Base-by-base conservation (phyloP, 2,329 filamentous ascomycete genomes). In the Stagonosporopsis tanaceti region DNA sequence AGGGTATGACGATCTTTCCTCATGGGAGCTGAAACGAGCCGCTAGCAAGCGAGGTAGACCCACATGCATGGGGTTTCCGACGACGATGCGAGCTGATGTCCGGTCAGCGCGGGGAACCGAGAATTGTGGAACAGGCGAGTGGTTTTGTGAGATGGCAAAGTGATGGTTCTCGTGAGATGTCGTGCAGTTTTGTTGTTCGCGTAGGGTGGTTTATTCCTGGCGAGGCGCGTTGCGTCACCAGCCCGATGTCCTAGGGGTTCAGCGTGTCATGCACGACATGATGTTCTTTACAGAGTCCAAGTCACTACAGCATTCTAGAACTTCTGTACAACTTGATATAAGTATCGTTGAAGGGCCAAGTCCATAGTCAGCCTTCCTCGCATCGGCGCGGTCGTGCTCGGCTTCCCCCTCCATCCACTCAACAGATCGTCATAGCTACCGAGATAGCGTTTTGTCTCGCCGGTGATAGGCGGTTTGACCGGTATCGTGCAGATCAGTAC, bases 101-200 rank as follows among this genome's bases (percentile, higher is more conserved):
- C 54, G 54, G 54, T 52, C n/a, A 44, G 24, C 47, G 48, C 52
- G 54, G 54, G 54, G 54, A 57, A 57, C 54, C 54, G 54, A 57
- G 32, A 30, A 20, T 22, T 22, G 15, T 28, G 53, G 30, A 44
- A 25, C 32, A 47, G 44, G 53, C 30, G 25, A 57, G 53, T 38
- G 42, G 30, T 12, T 42, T 44, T 15, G 35, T 57, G 42, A 38
- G 25, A 57, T 52, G 53, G 53, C 37, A 52, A 52, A 25, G 37
- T 32, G 35, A 38, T 47, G 20, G 20, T 14, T 39, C 32, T 34
- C 27, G 32, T 44, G 9, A 28, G 34, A 20, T n/a, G 2, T 34
- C 22, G 6, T 35, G 37, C 41, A 30, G 22, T 28, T 30, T 30
- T 52, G 22, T 25, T 15, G 39, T 17, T 15, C n/a, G 30, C 24